These are phyloP conservation scores for Leccinellum albellum DNA, from an alignment of 768 basidiomycete genomes.

Conservation along the genomic window DNA sequence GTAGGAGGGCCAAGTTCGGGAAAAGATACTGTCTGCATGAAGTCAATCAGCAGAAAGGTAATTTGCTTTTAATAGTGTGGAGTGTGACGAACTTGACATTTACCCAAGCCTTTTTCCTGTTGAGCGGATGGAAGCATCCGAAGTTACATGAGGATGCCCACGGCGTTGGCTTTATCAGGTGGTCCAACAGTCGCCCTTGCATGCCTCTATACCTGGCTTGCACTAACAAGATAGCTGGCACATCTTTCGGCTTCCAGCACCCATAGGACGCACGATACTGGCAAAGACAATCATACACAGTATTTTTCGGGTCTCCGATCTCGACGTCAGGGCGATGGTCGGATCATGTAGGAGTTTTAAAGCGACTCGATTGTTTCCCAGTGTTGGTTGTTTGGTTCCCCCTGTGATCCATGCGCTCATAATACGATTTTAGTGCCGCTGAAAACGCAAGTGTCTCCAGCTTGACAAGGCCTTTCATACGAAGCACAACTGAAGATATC, in stretches of 20 bases:
- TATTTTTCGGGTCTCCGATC: too few relatives aligned
- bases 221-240: too few relatives aligned
- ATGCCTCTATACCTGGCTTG: too few relatives aligned
- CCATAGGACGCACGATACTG: too few relatives aligned
- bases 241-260: too few relatives aligned
- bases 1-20: neutral
- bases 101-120: too few relatives aligned
- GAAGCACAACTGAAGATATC: neutral
- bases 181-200: too few relatives aligned
- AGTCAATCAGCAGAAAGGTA: slow-evolving; percentile 7
- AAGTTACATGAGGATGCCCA: too few relatives aligned
- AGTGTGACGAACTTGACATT: neutral
- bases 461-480: neutral
- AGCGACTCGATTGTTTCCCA: neutral
- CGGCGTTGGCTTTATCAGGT: too few relatives aligned
- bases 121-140: too few relatives aligned
- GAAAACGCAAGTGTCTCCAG: neutral
- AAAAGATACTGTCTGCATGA: neutral
- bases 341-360: neutral
- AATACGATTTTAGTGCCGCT: neutral
- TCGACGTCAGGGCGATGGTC: too few relatives aligned
- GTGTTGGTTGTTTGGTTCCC: neutral
- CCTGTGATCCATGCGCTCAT: neutral
- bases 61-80: neutral
- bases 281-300: too few relatives aligned